Percentiles rank a stretch among this genome's conserved stretches.
Evolutionary conservation across 2,329 filamentous ascomycete genomes (phyloP).

Genomic region (Aurifilum marmelostoma): DNA sequence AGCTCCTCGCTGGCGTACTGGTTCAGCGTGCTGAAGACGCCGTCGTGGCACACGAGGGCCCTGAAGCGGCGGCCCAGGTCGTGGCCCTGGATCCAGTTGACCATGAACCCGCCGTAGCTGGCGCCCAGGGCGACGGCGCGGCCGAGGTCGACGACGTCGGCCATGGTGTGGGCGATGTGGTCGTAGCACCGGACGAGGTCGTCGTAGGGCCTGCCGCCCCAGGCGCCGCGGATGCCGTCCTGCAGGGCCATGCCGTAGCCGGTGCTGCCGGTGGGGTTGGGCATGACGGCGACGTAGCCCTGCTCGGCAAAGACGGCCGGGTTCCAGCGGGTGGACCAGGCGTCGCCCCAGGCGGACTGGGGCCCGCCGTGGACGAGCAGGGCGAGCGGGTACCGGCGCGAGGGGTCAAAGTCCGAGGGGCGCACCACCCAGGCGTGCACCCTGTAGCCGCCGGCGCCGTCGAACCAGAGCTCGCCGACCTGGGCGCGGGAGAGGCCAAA

Average conservation of each 20-base stretch:
- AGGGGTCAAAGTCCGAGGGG: conserved; percentile 67
- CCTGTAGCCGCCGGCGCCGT: conserved; percentile 64
- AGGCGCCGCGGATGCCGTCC: conserved; percentile 76
- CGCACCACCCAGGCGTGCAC: conserved; percentile 73
- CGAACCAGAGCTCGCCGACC: conserved; percentile 70
- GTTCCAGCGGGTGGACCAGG: conserved; percentile 85
- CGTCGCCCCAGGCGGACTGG: conserved; percentile 74
- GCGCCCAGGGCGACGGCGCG: conserved; percentile 75
- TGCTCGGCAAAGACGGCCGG: conserved; percentile 84
- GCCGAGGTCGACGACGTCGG: conserved; percentile 67
- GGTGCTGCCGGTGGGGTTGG: conserved; percentile 83
- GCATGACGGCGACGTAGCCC: conserved; percentile 80
- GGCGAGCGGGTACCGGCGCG: conserved; percentile 76
- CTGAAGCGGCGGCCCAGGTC: conserved; percentile 82
- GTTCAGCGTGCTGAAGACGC: conserved; percentile 73
- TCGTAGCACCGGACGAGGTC: conserved; percentile 82
- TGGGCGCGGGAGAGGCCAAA: conserved; percentile 69
- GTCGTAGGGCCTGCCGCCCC: conserved; percentile 83
- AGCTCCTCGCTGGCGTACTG: conserved; percentile 69
- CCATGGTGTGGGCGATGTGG: conserved; percentile 66
- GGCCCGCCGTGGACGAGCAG: conserved; percentile 85
- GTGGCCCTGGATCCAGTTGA: conserved; percentile 92
- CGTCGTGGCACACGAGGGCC: conserved; percentile 86
- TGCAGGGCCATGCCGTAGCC: conserved; percentile 79
- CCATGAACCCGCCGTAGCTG: conserved; percentile 77